Percentiles rank a stretch among this genome's conserved stretches.
Conservation (phyloP, 2,329 filamentous ascomycete species). For the Neurospora sp. region DNA sequence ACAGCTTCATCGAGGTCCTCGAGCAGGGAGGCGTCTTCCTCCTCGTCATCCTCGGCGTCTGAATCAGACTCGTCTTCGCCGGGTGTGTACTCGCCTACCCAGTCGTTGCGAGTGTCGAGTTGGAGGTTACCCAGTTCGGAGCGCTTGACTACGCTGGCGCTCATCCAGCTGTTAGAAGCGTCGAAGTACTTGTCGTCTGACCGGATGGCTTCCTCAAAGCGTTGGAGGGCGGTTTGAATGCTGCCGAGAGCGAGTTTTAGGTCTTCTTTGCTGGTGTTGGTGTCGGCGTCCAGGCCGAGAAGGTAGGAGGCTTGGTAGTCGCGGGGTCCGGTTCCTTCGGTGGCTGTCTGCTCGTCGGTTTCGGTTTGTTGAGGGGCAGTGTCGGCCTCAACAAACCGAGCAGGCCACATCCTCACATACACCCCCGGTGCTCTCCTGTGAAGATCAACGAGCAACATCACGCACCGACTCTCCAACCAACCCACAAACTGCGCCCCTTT, state of each 20-base stretch:
- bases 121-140: conserved; percentile 29
- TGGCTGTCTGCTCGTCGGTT: conserved; percentile 1
- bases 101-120: conserved; percentile 35
- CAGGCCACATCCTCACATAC: conserved; percentile 52
- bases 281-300: conserved; percentile 39
- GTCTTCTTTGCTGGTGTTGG: conserved; percentile 28
- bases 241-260: conserved; percentile 31
- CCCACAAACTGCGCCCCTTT: conserved; percentile 48
- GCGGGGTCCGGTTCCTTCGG: conserved; percentile 13
- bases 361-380: conserved; percentile 19
- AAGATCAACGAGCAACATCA: conserved; percentile 49
- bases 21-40: conserved; percentile 17
- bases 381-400: conserved; percentile 38
- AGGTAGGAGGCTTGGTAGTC: conserved; percentile 55
- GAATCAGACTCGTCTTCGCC: conserved; percentile 34
- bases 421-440: conserved; percentile 41
- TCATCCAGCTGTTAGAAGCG: conserved; percentile 38
- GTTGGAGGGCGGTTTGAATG: conserved; percentile 33
- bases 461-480: conserved; percentile 54
- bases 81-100: conserved; percentile 33
- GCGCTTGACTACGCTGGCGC: conserved; percentile 28
- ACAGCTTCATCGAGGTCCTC: conserved; percentile 6
- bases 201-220: conserved; percentile 40
- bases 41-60: conserved; percentile 29
- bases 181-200: conserved; percentile 40